These are phyloP conservation scores for Vigna mungo DNA, from an alignment of 306 rosid species.

Conservation along the genomic window DNA sequence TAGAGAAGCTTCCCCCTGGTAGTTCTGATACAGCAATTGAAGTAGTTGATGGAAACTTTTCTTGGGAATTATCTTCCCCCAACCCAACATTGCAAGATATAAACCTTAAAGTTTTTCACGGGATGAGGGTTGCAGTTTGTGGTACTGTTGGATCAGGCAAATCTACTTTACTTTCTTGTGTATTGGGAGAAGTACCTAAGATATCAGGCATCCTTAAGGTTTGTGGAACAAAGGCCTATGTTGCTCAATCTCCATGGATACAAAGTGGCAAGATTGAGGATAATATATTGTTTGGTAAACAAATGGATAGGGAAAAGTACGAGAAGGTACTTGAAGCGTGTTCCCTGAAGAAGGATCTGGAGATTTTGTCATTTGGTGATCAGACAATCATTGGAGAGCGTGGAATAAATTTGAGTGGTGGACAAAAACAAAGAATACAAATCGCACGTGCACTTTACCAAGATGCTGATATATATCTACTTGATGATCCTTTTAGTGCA, in stretches of 20 bases:
- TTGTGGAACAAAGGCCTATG: constrained; percentile 90
- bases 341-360: constrained; percentile 80
- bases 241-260: constrained; percentile 94
- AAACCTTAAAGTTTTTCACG: constrained; percentile 46
- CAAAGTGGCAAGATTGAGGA: constrained; percentile 90
- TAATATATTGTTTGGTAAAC: constrained; percentile 75
- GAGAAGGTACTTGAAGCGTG: constrained; percentile 87
- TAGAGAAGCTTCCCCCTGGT: constrained; percentile 55
- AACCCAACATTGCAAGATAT: constrained; percentile 45
- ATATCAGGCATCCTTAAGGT: constrained; percentile 66
- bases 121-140: constrained; percentile 62
- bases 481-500: constrained; percentile 95
- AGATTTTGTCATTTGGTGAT: constrained; percentile 80
- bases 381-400: constrained; percentile 90
- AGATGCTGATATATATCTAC: constrained; percentile 86
- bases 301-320: constrained; percentile 78
- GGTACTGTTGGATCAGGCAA: constrained; percentile 77
- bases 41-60: constrained; percentile 53
- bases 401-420: constrained; percentile 97
- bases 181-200: constrained; percentile 89
- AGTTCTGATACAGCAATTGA: constrained; percentile 54
- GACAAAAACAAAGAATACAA: constrained; percentile 92
- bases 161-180: constrained; percentile 82
- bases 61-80: constrained; percentile 58
- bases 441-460: constrained; percentile 87